phyloP scores from a whole-genome alignment of 345 rosid species.

The Nephelium lappaceum region DNA sequence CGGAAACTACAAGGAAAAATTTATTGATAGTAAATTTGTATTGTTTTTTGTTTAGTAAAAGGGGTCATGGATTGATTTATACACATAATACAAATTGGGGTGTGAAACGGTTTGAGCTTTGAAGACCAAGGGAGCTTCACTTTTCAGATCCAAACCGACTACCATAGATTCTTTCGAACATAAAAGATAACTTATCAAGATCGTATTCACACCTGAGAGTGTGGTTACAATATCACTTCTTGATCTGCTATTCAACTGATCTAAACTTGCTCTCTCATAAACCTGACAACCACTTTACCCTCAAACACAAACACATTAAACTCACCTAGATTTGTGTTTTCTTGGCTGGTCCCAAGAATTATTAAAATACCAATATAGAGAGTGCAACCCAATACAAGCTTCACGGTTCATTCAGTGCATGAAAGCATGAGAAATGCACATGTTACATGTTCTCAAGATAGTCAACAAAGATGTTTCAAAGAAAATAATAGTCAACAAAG shows the following conservation, averaged over 20 bases:
- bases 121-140: not conserved
- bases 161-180: not conserved
- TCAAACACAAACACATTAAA: not conserved
- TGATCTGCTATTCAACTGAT: conserved; percentile 7
- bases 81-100: no score
- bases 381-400: not conserved
- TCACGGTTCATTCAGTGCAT: not conserved
- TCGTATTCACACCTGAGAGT: not conserved
- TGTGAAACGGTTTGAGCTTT: not conserved
- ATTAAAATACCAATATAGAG: not conserved
- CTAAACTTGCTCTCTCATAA: not conserved
- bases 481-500: no score
- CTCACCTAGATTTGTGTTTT: not conserved
- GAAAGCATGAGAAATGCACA: not conserved
- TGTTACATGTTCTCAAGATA: not conserved
- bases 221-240: not conserved
- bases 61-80: no score
- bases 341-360: not conserved
- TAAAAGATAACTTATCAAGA: conserved; percentile 8
- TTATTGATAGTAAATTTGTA: no score
- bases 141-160: not conserved
- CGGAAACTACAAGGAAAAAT: no score
- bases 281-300: not conserved
- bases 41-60: no score
- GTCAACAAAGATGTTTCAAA: not conserved